phyloP scores from a whole-genome alignment of 768 basidiomycete genomes.

The Royoungia palumana region DNA sequence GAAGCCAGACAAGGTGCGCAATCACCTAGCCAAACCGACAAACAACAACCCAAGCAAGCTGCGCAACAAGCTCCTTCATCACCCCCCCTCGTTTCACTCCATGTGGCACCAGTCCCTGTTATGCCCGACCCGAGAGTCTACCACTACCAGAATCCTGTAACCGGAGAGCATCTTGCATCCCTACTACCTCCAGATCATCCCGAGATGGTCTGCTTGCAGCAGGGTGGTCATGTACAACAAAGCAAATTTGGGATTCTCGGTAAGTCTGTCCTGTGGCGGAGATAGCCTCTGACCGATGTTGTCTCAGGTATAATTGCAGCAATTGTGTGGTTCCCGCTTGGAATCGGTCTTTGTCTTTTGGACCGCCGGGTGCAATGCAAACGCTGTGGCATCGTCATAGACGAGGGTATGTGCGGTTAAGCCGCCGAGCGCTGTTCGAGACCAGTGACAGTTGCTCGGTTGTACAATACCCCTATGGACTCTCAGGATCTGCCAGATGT shows the following conservation, averaged over 20 bases:
- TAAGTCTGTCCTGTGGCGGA: slow-evolving; percentile 29
- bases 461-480: no score
- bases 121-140: slow-evolving; percentile 52
- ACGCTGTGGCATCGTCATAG: slow-evolving; percentile 42
- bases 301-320: slow-evolving; percentile 71
- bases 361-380: slow-evolving; percentile 67
- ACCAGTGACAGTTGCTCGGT: no score
- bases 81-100: slow-evolving; percentile 17
- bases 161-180: slow-evolving; percentile 56
- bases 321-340: slow-evolving; percentile 83
- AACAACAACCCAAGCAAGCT: slow-evolving; percentile 10
- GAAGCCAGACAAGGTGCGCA: slow-evolving; percentile 10
- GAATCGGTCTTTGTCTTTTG: slow-evolving; percentile 72
- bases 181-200: slow-evolving; percentile 74
- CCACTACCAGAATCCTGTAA: slow-evolving; percentile 64
- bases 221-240: slow-evolving; percentile 61
- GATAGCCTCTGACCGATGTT: not conserved
- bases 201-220: slow-evolving; percentile 81
- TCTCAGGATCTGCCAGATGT: no score
- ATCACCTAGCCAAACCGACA: slow-evolving; percentile 3
- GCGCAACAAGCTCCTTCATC: slow-evolving; percentile 6
- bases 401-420: slow-evolving; percentile 36
- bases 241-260: slow-evolving; percentile 71
- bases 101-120: slow-evolving; percentile 30
- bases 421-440: not conserved